A percentile compares a stretch with the other conserved stretches of the same genome.
phyloP scores from a whole-genome alignment of 2,329 filamentous ascomycete genomes.

The Pochonia chlamydosporia region DNA sequence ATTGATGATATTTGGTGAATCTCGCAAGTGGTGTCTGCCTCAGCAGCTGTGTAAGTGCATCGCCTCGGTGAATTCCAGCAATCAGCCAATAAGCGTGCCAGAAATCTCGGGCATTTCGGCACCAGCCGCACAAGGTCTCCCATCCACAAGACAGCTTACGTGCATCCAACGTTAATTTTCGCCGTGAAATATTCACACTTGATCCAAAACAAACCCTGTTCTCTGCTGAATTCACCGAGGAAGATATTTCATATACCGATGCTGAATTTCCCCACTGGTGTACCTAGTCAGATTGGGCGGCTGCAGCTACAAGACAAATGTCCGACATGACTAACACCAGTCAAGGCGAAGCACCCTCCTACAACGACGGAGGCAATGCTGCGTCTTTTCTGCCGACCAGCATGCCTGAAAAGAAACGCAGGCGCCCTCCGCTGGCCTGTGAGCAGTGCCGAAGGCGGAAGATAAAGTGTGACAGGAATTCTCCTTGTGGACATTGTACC shows the following conservation, averaged over 20 bases:
- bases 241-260: neutral
- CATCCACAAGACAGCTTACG: neutral
- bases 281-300: neutral
- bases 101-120: conserved; percentile 1
- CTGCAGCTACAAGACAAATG: neutral
- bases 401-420: conserved; percentile 27
- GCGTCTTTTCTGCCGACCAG: neutral
- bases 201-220: neutral
- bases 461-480: conserved; percentile 53
- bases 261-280: neutral
- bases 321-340: neutral
- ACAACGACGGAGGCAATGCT: neutral
- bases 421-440: conserved; percentile 43
- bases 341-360: neutral
- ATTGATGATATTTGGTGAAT: no score
- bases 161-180: neutral
- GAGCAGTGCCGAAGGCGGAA: conserved; percentile 54
- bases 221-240: neutral
- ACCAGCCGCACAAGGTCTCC: neutral
- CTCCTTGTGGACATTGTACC: conserved; percentile 55
- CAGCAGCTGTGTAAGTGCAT: neutral
- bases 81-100: conserved; percentile 1
- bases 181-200: neutral
- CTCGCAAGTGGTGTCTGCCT: no score
- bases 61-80: neutral